Evolutionary conservation across 352 stramenopile species (phyloP), one percentile per base, ranked within the genome.

Genomic region (Globisporangium uncinulatum): DNA sequence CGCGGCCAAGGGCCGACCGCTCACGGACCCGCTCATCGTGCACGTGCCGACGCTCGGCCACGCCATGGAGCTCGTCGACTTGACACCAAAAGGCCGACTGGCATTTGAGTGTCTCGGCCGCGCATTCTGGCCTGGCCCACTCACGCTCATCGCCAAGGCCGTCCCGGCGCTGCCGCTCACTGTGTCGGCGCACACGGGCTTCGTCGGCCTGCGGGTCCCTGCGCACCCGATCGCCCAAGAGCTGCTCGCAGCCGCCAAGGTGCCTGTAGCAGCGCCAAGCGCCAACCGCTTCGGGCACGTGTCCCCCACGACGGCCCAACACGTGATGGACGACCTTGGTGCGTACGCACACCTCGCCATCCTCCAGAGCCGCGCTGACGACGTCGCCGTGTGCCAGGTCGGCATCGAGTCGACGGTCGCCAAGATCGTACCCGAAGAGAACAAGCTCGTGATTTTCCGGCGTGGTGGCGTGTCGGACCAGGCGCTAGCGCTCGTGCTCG

Each of bases 251-350:
- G 79, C 73, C 36, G 89, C 93, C 5, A 63, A 87, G 24, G 83
- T 99, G 34, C 97, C 97, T 0, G 94, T 99, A 19, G 97, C 97
- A 6, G 97, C 97, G 24, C 97, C 97, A 1, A 98, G 88, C 70
- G 97, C 97, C 10, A 99, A 99, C 67, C 89, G 97, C 54, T 99
- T 99, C 71, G 97, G 97, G 13, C 97, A 99, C 63, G 97, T 99
- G 39, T 98, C 89, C 37, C 97, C 97, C 5, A 99, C 97, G 9
- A 81, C 76, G 8, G 95, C 97, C 5, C 63, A 87, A 48, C 97
- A 99, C 70, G 97, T 99, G 2, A 88, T 99, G 73, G 86, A 98
- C 72, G 97, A 99, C 70, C 76, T 99, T 36, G 86, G 91, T 5
- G 65, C 73, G 24, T 96, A 96, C 67, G 66, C 79, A 61, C 82